These are phyloP conservation scores for Zygoascus tannicola DNA, from an alignment of 805 yeast genomes.

Conservation along the genomic window DNA sequence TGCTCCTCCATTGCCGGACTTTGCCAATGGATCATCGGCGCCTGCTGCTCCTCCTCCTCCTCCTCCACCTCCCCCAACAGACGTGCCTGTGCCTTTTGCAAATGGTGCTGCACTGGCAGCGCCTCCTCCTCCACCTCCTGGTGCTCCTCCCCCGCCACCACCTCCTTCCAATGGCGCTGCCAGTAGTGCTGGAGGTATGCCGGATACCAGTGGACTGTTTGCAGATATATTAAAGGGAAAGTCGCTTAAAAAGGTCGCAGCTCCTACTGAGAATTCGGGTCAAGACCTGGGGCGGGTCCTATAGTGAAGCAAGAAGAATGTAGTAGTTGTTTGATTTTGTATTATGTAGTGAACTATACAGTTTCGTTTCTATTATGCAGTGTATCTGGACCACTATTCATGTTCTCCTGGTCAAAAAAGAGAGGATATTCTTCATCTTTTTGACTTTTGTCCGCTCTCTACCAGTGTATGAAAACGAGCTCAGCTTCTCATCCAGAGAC, in stretches of 20 bases:
- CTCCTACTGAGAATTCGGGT: slow-evolving; percentile 21
- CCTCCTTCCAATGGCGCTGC: slow-evolving; percentile 28
- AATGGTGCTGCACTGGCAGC: slow-evolving; percentile 31
- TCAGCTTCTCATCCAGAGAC: background rate
- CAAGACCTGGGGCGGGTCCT: slow-evolving; percentile 23
- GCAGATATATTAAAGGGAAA: slow-evolving; percentile 30
- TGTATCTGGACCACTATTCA: too few species aligned
- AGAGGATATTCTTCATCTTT: too few species aligned
- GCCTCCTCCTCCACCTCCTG: slow-evolving; percentile 27
- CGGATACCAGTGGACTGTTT: slow-evolving; percentile 23
- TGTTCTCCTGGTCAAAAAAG: too few species aligned
- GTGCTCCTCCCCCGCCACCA: slow-evolving; percentile 26
- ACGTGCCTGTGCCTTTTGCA: too few species aligned
- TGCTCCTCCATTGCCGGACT: slow-evolving; percentile 9
- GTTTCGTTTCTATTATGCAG: too few species aligned
- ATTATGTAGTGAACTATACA: too few species aligned
- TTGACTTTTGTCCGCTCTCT: too few species aligned
- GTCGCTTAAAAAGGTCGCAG: slow-evolving; percentile 25
- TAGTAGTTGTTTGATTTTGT: too few species aligned
- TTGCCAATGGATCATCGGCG: slow-evolving; percentile 6
- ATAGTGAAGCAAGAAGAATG: too few species aligned
- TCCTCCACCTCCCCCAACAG: slow-evolving; percentile 30
- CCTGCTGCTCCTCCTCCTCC: slow-evolving; percentile 23
- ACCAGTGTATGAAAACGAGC: too few species aligned
- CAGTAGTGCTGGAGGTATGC: slow-evolving; percentile 28